A percentile compares a stretch with the other conserved stretches of the same genome.
phyloP scores from a whole-genome alignment of 1,284 basidiomycete genomes.

The Ganoderma leucocontextum region DNA sequence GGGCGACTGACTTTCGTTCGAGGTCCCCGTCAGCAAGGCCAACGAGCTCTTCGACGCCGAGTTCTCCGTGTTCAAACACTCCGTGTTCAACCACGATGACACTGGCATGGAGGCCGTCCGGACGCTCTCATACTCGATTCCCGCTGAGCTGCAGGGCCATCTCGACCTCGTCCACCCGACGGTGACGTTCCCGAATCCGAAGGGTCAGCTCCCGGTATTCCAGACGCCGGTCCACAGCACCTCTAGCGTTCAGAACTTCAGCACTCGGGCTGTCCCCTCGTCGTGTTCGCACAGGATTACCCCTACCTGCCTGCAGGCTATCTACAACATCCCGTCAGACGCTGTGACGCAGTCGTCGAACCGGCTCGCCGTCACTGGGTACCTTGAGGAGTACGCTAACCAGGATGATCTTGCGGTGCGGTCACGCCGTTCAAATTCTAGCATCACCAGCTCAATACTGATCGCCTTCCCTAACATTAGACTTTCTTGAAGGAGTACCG shows the following conservation, averaged over 20 bases:
- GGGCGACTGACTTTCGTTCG: slow-evolving; percentile 52
- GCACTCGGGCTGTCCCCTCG: slow-evolving; percentile 28
- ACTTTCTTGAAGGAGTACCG: slow-evolving; percentile 40
- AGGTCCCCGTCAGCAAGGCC: slow-evolving; percentile 48
- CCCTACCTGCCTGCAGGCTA: slow-evolving; percentile 57
- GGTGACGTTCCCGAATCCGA: slow-evolving; percentile 40
- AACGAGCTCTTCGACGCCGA: slow-evolving; percentile 49
- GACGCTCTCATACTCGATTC: slow-evolving; percentile 54
- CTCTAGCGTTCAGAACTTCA: slow-evolving; percentile 25
- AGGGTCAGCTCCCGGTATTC: slow-evolving; percentile 29
- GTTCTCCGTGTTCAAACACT: slow-evolving; percentile 49
- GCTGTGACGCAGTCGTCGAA: slow-evolving; percentile 52
- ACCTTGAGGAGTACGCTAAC: slow-evolving; percentile 60
- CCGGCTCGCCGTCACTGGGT: slow-evolving; percentile 63
- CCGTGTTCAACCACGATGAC: slow-evolving; percentile 47
- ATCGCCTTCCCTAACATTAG: slow-evolving; percentile 19
- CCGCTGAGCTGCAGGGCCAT: slow-evolving; percentile 45
- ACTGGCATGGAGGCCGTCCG: slow-evolving; percentile 44
- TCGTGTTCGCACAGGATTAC: slow-evolving; percentile 55
- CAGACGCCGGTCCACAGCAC: not conserved
- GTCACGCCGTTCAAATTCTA: not conserved
- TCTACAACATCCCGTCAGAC: slow-evolving; percentile 60
- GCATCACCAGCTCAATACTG: not conserved
- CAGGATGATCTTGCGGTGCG: slow-evolving; percentile 53
- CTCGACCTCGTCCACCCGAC: slow-evolving; percentile 54